Evolutionary conservation across 2,329 filamentous ascomycete species (phyloP).

Genomic region (Ophioceras dolichostomum): DNA sequence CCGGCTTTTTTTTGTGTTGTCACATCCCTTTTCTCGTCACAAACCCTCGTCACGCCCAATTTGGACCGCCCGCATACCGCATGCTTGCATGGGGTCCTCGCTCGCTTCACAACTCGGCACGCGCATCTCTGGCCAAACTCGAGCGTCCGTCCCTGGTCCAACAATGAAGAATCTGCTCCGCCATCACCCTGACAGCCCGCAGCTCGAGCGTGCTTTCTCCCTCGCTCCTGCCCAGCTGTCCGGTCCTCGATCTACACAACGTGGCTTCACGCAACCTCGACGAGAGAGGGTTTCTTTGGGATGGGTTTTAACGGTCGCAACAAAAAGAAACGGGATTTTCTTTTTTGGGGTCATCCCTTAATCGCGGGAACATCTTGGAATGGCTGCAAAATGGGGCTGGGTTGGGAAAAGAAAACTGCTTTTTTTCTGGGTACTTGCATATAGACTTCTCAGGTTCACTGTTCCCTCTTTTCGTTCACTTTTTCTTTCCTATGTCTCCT

Average conservation of each 20-base stretch:
- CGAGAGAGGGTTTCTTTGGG: slow-evolving; percentile 1
- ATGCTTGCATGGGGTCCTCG: too few relatives aligned
- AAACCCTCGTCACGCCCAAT: too few relatives aligned
- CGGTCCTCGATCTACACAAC: not conserved
- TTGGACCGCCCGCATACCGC: too few relatives aligned
- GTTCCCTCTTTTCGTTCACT: not conserved
- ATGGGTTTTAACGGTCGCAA: not conserved
- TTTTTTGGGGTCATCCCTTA: not conserved
- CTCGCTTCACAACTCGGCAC: too few relatives aligned
- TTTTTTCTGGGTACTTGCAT: slow-evolving; percentile 1
- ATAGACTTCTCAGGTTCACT: slow-evolving; percentile 1
- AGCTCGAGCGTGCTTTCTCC: too few relatives aligned
- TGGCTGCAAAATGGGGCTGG: slow-evolving; percentile 1
- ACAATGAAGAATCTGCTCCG: too few relatives aligned
- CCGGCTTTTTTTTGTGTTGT: too few relatives aligned
- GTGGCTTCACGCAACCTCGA: not conserved
- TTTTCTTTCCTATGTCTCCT: not conserved
- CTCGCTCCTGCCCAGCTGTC: too few relatives aligned
- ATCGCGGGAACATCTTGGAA: not conserved
- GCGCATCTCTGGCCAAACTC: too few relatives aligned
- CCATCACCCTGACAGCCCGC: too few relatives aligned
- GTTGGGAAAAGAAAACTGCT: slow-evolving; percentile 4
- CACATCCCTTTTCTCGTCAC: too few relatives aligned
- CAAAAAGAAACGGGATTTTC: not conserved
- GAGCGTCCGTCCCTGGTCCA: too few relatives aligned